Conservation (phyloP, 1,284 basidiomycete genomes). For the Leccinum colubrinum region DNA sequence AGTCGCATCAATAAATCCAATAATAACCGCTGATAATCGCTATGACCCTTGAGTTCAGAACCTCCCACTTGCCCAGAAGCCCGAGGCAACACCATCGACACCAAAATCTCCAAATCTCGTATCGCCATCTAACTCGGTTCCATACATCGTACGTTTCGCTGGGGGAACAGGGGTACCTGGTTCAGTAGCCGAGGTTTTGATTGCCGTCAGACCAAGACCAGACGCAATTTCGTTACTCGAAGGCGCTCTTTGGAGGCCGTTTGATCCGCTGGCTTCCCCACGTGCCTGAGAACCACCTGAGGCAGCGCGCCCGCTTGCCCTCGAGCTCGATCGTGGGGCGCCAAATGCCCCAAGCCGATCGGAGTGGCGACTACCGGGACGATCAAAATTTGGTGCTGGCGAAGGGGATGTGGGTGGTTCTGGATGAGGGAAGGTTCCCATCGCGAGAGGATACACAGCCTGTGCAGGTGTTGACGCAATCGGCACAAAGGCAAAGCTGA, state of each 20-base stretch:
- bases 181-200: conserved; percentile 32
- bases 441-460: conserved; percentile 34
- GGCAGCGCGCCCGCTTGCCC: conserved; percentile 28
- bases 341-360: conserved; percentile 32
- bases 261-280: conserved; percentile 30
- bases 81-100: conserved; percentile 65
- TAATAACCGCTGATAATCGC: conserved; percentile 4
- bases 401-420: conserved; percentile 71
- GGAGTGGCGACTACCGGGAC: conserved; percentile 35
- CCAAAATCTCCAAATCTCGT: conserved; percentile 81
- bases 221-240: conserved; percentile 39
- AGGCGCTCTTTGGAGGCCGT: conserved; percentile 27
- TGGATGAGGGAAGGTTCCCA: conserved; percentile 58
- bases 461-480: conserved; percentile 52
- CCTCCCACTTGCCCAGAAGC: conserved; percentile 56
- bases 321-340: conserved; percentile 31
- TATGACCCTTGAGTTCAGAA: conserved; percentile 33
- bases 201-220: conserved; percentile 37
- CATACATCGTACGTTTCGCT: conserved; percentile 72
- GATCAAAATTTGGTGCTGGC: conserved; percentile 43
- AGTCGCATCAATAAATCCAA: conserved; percentile 6
- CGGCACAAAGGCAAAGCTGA: conserved; percentile 51
- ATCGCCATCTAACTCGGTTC: conserved; percentile 72
- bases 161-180: conserved; percentile 33
- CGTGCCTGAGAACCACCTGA: conserved; percentile 30